phyloP scores from a whole-genome alignment of 306 rosid species.

The Cotoneaster glaucophyllus region DNA sequence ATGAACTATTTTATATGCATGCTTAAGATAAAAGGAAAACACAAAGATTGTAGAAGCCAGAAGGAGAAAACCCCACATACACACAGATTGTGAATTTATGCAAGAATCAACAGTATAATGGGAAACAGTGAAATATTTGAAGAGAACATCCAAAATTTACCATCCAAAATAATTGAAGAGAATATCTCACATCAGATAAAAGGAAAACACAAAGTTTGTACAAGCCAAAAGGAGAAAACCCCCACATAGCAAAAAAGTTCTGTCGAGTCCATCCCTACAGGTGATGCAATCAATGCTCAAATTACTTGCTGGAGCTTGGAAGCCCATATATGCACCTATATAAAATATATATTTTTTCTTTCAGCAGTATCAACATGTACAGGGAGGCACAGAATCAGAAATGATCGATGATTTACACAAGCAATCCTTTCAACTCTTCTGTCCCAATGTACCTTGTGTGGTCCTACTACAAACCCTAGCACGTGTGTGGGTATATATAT shows the following conservation, averaged over 20 bases:
- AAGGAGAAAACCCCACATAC: background rate
- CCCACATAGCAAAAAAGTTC: background rate
- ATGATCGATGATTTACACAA: slow-evolving; percentile 21
- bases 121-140: background rate
- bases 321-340: background rate
- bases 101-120: background rate
- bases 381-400: slow-evolving; percentile 15
- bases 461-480: background rate
- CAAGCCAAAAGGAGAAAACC: slow-evolving; percentile 4
- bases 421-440: slow-evolving; percentile 23
- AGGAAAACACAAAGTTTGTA: background rate
- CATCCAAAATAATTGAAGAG: background rate
- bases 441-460: slow-evolving; percentile 1
- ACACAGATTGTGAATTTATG: background rate
- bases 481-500: slow-evolving; percentile 1
- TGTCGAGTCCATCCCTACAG: background rate
- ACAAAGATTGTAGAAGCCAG: background rate
- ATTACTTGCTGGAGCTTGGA: slow-evolving; percentile 8
- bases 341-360: background rate
- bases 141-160: background rate
- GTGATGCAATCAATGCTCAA: slow-evolving; percentile 16
- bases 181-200: background rate
- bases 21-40: background rate
- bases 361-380: slow-evolving; percentile 1
- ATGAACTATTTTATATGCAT: no score